Percentiles rank a stretch among this genome's conserved stretches.
phyloP scores from a whole-genome alignment of 2,329 filamentous ascomycete genomes.

The Colletotrichum costaricense region DNA sequence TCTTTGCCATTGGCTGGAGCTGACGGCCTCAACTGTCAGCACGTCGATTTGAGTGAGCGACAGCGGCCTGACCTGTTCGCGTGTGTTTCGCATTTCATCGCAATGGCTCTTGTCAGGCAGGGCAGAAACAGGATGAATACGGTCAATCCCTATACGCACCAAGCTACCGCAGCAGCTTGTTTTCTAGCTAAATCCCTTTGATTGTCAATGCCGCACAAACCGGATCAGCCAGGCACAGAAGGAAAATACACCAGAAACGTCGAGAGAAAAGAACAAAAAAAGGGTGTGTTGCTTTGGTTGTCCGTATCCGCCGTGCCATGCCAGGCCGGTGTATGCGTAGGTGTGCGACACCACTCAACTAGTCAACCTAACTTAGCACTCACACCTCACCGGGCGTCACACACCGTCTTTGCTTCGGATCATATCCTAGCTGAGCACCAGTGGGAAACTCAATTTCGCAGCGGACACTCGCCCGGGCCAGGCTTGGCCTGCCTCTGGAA shows the following conservation, averaged over 20 bases:
- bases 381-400: background rate
- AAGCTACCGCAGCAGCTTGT: background rate
- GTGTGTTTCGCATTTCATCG: constrained; percentile 21
- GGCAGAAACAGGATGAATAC: background rate
- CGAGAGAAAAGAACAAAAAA: background rate
- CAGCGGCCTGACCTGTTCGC: constrained; percentile 5
- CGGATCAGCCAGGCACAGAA: constrained; percentile 8
- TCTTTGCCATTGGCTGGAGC: constrained; percentile 13
- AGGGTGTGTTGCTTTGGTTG: background rate
- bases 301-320: background rate
- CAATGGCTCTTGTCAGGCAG: background rate
- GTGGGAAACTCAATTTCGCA: constrained; percentile 35
- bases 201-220: constrained; percentile 19
- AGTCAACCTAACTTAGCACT: constrained; percentile 4
- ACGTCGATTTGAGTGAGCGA: constrained; percentile 21
- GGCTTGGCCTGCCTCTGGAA: constrained; percentile 30
- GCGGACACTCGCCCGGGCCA: constrained; percentile 23
- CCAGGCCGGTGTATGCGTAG: background rate
- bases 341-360: constrained; percentile 2
- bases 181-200: background rate
- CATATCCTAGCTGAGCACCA: constrained; percentile 32
- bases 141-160: background rate
- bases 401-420: constrained; percentile 33
- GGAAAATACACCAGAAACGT: background rate
- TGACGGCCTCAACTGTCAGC: constrained; percentile 7